Percentiles rank a stretch among this genome's conserved stretches.
phyloP scores from a whole-genome alignment of 495 filamentous ascomycete genomes.

The Penicillium alfredii region DNA sequence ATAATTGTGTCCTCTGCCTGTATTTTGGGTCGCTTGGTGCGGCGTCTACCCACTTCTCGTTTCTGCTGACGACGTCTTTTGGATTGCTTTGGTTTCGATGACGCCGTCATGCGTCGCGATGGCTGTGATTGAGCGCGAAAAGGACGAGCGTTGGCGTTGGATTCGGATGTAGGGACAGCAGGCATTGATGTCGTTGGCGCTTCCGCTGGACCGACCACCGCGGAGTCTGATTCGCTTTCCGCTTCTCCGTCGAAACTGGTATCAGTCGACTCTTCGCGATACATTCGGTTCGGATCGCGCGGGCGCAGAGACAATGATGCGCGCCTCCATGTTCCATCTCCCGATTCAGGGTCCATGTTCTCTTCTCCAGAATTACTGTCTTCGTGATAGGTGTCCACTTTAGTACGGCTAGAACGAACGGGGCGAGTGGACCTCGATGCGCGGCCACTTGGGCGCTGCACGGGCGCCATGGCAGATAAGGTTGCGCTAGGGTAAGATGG shows the following conservation, averaged over 20 bases:
- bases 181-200: conserved; percentile 3
- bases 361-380: conserved; percentile 30
- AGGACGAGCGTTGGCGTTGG: background rate
- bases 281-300: conserved; percentile 29
- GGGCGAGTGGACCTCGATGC: conserved; percentile 24
- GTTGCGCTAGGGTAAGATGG: conserved; percentile 9
- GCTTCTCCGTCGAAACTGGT: conserved; percentile 15
- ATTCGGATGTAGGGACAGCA: conserved; percentile 6
- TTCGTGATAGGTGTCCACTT: conserved; percentile 38
- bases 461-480: conserved; percentile 21
- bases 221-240: conserved; percentile 10
- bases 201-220: conserved; percentile 5
- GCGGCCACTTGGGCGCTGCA: conserved; percentile 17
- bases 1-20: conserved; percentile 13
- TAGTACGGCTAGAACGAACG: conserved; percentile 35
- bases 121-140: background rate
- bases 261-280: conserved; percentile 44
- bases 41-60: conserved; percentile 16
- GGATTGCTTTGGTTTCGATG: conserved; percentile 13
- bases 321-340: conserved; percentile 7
- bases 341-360: conserved; percentile 10
- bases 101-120: conserved; percentile 3
- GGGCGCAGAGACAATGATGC: conserved; percentile 32
- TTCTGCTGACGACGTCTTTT: conserved; percentile 15
- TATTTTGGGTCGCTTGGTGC: conserved; percentile 27